These are phyloP conservation scores for Candida silvatica DNA, from an alignment of 805 yeast genomes.

Conservation along the genomic window DNA sequence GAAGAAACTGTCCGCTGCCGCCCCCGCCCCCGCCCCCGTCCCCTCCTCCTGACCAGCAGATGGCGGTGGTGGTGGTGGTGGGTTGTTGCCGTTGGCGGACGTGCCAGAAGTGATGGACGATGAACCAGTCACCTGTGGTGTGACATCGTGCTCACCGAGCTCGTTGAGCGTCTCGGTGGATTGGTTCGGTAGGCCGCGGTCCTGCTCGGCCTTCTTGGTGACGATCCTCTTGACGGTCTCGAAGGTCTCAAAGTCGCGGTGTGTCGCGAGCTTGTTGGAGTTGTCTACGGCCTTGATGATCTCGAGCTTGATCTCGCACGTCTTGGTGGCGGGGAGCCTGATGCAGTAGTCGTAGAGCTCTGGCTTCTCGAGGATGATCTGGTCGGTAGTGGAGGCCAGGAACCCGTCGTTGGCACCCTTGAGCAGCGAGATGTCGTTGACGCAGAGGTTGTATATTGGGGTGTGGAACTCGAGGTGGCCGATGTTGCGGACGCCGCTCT, in stretches of 20 bases:
- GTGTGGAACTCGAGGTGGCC: slow-evolving; percentile 25
- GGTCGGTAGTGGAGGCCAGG: slow-evolving; percentile 61
- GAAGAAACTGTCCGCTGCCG: too few species aligned
- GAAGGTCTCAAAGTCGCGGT: slow-evolving; percentile 30
- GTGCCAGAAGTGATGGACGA: too few species aligned
- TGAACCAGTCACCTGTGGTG: too few species aligned
- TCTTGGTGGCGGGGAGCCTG: slow-evolving; percentile 12
- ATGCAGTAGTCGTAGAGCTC: slow-evolving; percentile 41
- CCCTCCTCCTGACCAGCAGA: slow-evolving; percentile 1
- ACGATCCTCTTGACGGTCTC: slow-evolving; percentile 18
- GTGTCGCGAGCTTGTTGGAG: slow-evolving; percentile 20
- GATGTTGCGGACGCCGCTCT: slow-evolving; percentile 14
- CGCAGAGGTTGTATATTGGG: slow-evolving; percentile 57
- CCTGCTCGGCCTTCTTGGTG: slow-evolving; percentile 1
- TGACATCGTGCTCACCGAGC: background rate
- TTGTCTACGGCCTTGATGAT: slow-evolving; percentile 8
- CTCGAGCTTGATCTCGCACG: slow-evolving; percentile 10
- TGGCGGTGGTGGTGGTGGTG: background rate
- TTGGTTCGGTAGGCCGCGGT: background rate
- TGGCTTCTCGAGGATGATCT: slow-evolving; percentile 46
- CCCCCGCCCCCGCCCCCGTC: too few species aligned
- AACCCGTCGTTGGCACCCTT: slow-evolving; percentile 26
- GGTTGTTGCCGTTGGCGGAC: too few species aligned
- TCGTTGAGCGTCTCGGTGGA: background rate
- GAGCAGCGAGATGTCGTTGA: slow-evolving; percentile 43